Conservation (phyloP, 306 rosid genomes). For the Fragaria iinumae region DNA sequence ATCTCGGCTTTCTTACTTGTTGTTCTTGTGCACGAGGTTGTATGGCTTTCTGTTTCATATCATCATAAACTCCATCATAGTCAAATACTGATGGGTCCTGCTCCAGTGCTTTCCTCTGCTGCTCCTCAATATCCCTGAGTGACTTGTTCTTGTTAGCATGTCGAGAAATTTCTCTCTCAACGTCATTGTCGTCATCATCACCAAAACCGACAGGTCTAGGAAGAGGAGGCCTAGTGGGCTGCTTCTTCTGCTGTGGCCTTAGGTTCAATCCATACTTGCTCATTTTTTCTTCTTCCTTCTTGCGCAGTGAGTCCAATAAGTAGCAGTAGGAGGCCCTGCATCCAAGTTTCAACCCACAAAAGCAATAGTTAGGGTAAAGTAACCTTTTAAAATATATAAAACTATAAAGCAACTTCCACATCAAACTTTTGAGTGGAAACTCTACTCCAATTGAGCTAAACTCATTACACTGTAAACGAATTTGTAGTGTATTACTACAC, state of each 20-base stretch:
- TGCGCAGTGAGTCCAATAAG: not conserved
- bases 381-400: not conserved
- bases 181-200: slow-evolving; percentile 57
- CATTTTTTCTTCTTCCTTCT: slow-evolving; percentile 35
- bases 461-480: not conserved
- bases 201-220: slow-evolving; percentile 60
- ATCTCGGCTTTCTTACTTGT: slow-evolving; percentile 79
- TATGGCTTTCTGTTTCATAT: slow-evolving; percentile 65
- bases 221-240: slow-evolving; percentile 46
- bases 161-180: slow-evolving; percentile 78
- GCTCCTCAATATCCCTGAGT: slow-evolving; percentile 84
- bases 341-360: slow-evolving; percentile 4
- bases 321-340: not conserved
- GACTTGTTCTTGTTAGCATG: slow-evolving; percentile 81
- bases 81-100: slow-evolving; percentile 80
- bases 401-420: not conserved
- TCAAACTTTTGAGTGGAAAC: not conserved
- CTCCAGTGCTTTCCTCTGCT: slow-evolving; percentile 75
- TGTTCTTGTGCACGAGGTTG: slow-evolving; percentile 65
- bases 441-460: not conserved
- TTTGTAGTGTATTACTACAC: too few species aligned
- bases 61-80: slow-evolving; percentile 85
- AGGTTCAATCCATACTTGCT: slow-evolving; percentile 87
- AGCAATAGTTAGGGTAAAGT: not conserved
- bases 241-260: slow-evolving; percentile 58